phyloP scores from a whole-genome alignment of 352 stramenopile genomes.

The Aphanomyces invadans region DNA sequence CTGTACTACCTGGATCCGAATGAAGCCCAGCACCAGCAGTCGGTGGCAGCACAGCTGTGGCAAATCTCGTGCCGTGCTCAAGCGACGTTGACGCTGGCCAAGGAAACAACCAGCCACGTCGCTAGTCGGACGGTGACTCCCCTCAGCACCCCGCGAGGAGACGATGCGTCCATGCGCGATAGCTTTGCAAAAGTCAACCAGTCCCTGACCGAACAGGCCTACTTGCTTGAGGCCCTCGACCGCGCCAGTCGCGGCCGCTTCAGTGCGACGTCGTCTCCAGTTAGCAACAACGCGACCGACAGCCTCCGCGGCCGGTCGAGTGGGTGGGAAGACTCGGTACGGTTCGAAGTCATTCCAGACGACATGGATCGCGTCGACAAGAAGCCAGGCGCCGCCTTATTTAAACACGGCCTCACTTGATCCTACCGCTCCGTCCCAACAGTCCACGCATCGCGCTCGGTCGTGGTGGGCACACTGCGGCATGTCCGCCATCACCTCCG shows the following conservation, averaged over 20 bases:
- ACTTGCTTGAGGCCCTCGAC: background rate
- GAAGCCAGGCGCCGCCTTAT: no score
- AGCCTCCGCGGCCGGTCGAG: background rate
- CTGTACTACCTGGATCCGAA: background rate
- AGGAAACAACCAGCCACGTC: background rate
- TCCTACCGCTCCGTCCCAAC: no score
- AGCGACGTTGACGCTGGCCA: constrained; percentile 3
- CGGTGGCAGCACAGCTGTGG: constrained; percentile 7
- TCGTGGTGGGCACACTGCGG: no score
- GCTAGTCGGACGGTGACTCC: background rate
- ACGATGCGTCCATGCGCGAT: background rate
- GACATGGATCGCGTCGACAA: background rate
- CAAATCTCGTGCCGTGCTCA: background rate
- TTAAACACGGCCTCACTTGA: no score
- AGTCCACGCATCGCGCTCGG: no score
- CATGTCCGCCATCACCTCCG: no score
- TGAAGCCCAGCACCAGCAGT: no score
- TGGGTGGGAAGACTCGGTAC: background rate
- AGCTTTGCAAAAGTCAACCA: constrained; percentile 17
- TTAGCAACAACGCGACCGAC: background rate
- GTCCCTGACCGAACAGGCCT: constrained; percentile 13
- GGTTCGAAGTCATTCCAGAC: constrained; percentile 12
- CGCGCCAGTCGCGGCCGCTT: background rate
- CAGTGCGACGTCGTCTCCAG: background rate
- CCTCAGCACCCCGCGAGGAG: background rate